phyloP scores from a whole-genome alignment of 345 rosid genomes.

The Hibiscus mutabilis region DNA sequence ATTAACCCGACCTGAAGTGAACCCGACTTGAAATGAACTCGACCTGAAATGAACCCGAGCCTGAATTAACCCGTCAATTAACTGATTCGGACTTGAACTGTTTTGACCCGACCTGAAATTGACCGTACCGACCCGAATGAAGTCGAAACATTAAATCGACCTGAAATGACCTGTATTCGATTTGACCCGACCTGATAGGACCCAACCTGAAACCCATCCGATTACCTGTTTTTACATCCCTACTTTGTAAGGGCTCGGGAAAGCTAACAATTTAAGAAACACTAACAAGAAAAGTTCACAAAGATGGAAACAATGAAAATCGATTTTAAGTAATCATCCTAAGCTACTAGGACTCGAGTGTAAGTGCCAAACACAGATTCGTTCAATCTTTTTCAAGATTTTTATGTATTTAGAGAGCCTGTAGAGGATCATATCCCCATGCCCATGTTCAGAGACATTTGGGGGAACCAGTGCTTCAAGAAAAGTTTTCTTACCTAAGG shows the following conservation, averaged over 20 bases:
- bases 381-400: neutral
- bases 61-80: too few species aligned
- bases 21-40: too few species aligned
- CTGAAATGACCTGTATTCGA: too few species aligned
- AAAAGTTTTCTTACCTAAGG: slow-evolving; percentile 52
- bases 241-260: neutral
- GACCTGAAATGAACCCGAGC: too few species aligned
- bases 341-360: neutral
- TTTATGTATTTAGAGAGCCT: neutral
- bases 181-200: too few species aligned
- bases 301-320: neutral
- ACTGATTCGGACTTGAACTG: too few species aligned
- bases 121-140: too few species aligned
- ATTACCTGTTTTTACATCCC: too few species aligned
- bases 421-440: neutral
- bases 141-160: too few species aligned
- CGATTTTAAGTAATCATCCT: neutral
- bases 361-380: neutral
- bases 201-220: too few species aligned
- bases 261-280: neutral
- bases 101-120: too few species aligned
- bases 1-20: too few species aligned
- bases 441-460: neutral
- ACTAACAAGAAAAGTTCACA: neutral
- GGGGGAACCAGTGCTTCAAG: neutral